Base-by-base conservation (phyloP, 2,329 filamentous ascomycete species). In the Aspergillus niger region DNA sequence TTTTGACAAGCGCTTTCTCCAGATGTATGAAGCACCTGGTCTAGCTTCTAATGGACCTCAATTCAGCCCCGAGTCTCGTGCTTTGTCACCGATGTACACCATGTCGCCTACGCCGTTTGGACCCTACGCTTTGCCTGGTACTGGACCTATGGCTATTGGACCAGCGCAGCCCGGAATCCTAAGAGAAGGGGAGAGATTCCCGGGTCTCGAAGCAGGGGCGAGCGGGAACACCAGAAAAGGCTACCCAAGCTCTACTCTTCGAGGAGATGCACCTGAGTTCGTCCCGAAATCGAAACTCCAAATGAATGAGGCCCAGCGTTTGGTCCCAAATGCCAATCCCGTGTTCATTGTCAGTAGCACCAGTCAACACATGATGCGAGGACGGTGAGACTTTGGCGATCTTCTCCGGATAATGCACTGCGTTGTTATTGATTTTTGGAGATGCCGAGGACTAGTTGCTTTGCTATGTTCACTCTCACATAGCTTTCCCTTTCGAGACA, bases 261-360 rank as follows among this genome's bases (percentile, higher is more conserved):
- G 67, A 26, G 65, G 53, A 6, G 66, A 69, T 43, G 67, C 67
- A 11, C 67, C 67, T 2, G 66, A 63, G 36, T 69, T 69, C 44
- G 48, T 68, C 51, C 67, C 55, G n/a, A n/a, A 47, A 17, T 20
- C 15, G 10, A 62, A 59, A 50, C 20, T 20, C 26, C 38, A 32
- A 55, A 60, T 36, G 7, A 38, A 20, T 1, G n/a, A 10, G 15
- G 15, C 17, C 32, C 32, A 36, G 32, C 32, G 10, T 36, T 36
- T 15, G 32, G 32, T 15, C 32, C 32, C 32, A 36, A 36, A 13
- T 36, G 32, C 32, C 11, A 36, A 13, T 36, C 5, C 32, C 3
- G 32, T 36, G 4, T 49, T 61, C 51, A 57, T 61, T 38, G 51
- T 61, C 43, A 52, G 48, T 26, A 58, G 55, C 24, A 30, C 39